Evolutionary conservation across 148 eudicot genomes (phyloP), one percentile per base, ranked within the genome.

Genomic region (Vaccinium corymbosum): DNA sequence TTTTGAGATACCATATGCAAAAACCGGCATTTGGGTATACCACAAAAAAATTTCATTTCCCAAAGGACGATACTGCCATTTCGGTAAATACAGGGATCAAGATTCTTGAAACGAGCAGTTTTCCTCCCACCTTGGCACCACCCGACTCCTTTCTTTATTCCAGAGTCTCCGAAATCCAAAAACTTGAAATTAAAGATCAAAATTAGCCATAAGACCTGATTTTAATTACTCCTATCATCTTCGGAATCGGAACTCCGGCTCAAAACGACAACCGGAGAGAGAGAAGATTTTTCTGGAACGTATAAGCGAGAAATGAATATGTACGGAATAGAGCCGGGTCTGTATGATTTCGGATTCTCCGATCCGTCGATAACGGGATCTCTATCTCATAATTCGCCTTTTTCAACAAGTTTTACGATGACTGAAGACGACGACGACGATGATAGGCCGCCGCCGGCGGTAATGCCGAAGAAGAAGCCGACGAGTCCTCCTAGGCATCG

Each of bases 351-450:
- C 56, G 94, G 95, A 3, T 84, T 89, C 32, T 84, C 89, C 22
- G 95, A 92, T 85, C 90, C 89, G 46, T 73, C 88, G 13, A 76
- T 91, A 66, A 38, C 90, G 61, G 90, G 90, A 68, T 86, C 92
- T 5, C 66, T 92, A 8, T 84, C 83, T 7, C 85, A 76, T 74
- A 68, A 83, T 25, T 80, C 85, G 29, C 71, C 85, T 46, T 76
- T 53, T 22, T 59, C 46, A 1, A 4, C n/a, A 8, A 0, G 53
- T 7, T 20, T 19, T 12, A 20, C 19, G 29, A 22, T 51, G 38
- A 6, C 16, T 9, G 70, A 12, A 3, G 49, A 78, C 79, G 80
- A 80, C 79, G 84, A 81, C 81, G 84, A 84, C 81, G 81, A 81
- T 79, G 84, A 66, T 6, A 68, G 77, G 73, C 38, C 17, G 38